Percentiles rank a stretch among this genome's conserved stretches.
Conservation (phyloP, 768 basidiomycete species). For the Dioszegia hungarica region DNA sequence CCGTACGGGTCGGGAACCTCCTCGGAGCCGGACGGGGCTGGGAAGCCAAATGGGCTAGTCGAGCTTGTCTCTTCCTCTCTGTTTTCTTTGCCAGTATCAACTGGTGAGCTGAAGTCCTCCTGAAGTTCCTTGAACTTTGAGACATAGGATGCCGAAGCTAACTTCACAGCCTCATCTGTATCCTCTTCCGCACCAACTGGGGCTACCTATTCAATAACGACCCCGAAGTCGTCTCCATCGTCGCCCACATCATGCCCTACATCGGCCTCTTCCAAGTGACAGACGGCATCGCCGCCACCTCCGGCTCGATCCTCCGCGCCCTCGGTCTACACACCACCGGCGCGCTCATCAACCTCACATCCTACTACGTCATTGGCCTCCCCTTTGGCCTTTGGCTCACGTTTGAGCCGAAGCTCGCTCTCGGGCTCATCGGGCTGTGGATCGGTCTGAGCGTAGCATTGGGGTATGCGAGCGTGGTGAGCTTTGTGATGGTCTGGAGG, state of each 20-base stretch:
- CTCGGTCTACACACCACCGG: slow-evolving; percentile 71
- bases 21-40: slow-evolving; percentile 72
- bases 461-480: slow-evolving; percentile 29
- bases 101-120: slow-evolving; percentile 55
- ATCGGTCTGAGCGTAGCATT: slow-evolving; percentile 58
- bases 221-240: slow-evolving; percentile 57
- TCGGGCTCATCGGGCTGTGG: slow-evolving; percentile 74
- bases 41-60: slow-evolving; percentile 67
- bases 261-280: slow-evolving; percentile 64
- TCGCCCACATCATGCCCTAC: slow-evolving; percentile 67
- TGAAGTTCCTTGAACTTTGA: no score
- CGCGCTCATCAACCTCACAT: slow-evolving; percentile 72
- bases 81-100: slow-evolving; percentile 61
- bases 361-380: slow-evolving; percentile 78
- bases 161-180: slow-evolving; percentile 9
- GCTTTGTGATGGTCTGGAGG: slow-evolving; percentile 34
- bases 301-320: slow-evolving; percentile 74
- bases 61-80: slow-evolving; percentile 63
- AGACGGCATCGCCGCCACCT: slow-evolving; percentile 67
- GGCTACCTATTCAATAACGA: slow-evolving; percentile 70
- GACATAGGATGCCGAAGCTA: slow-evolving; percentile 51
- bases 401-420: slow-evolving; percentile 61
- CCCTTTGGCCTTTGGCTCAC: slow-evolving; percentile 64
- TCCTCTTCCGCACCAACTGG: slow-evolving; percentile 56
- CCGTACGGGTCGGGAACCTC: slow-evolving; percentile 82